Conservation (phyloP, 768 basidiomycete genomes). For the Phylloporus rhodoxanthus region DNA sequence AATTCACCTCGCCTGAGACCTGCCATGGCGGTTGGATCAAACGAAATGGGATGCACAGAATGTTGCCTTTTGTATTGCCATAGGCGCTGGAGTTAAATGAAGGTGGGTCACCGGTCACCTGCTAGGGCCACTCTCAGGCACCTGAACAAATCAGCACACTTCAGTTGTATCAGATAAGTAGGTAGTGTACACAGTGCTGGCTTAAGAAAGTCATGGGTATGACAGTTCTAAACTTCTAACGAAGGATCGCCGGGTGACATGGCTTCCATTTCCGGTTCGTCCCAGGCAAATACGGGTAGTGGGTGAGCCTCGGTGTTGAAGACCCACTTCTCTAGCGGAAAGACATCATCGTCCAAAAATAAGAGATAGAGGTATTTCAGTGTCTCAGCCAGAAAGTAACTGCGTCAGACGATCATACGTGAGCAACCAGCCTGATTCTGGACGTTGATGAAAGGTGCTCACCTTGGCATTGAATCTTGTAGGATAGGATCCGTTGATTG, state of each 20-base stretch:
- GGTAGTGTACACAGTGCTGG: background rate
- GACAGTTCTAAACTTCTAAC: too few species aligned
- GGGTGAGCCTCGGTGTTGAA: conserved; percentile 77
- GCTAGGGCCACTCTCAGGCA: too few species aligned
- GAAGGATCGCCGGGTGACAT: too few species aligned
- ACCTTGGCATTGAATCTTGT: conserved; percentile 73
- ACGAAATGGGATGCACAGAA: background rate
- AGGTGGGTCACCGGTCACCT: too few species aligned
- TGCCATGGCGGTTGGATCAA: conserved; percentile 23
- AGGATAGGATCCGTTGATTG: conserved; percentile 35
- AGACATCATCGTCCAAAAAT: conserved; percentile 57
- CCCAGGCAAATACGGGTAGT: conserved; percentile 66
- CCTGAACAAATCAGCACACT: too few species aligned
- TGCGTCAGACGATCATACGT: conserved; percentile 6
- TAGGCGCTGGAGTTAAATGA: background rate
- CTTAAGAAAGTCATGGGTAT: too few species aligned
- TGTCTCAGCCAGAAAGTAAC: conserved; percentile 54
- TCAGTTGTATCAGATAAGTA: too few species aligned
- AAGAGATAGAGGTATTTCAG: conserved; percentile 71
- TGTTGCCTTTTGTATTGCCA: background rate
- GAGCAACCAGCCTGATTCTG: conserved; percentile 1
- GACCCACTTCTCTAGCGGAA: conserved; percentile 52
- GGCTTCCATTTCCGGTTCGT: conserved; percentile 39
- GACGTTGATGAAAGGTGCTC: conserved; percentile 11
- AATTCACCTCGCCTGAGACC: conserved; percentile 65